Base-by-base conservation (phyloP, 2,329 filamentous ascomycete genomes). In the Beauveria rudraprayagi region DNA sequence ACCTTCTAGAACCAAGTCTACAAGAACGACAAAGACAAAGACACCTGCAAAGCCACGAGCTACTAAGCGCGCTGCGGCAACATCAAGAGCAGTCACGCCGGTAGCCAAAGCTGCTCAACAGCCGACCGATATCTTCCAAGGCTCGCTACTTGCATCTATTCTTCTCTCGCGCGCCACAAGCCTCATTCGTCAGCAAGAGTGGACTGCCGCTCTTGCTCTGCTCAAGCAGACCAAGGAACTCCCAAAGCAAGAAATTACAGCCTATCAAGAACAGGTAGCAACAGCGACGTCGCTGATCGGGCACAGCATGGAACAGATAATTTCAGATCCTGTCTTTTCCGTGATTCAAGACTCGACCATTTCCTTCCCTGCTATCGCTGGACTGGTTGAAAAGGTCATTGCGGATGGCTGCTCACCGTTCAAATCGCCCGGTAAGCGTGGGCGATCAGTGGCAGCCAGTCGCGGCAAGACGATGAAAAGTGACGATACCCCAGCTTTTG, bases 271-370 rank as follows among this genome's bases (percentile, higher is more conserved):
- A 61, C 82, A 85, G 44, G 79, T 90, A 60, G 80, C 84, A 11
- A 84, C 83, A 61, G 90, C 89, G 22, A 85, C 85, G 59, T 84
- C 88, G 51, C 81, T 89, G 48, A 78, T 91, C 63, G 80, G 84
- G 17, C 82, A 88, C 71, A 89, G 87, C 64, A 79, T 89, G 67
- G 84, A 88, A 52, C 82, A 88, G 68, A 90, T 96, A 78, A 82
- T 86, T 14, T 82, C 83, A 5, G 90, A 96, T 72, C 87, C 92
- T 3, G 88, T 94, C 3, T 95, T 93, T 72, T 95, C 91, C 19
- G 89, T 93, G 10, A 82, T 97, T 17, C 90, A 93, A 51, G 94
- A 99, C 68, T 97, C 94, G 0, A 96, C 92, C 0, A 86, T 97
- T 28, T 95, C 92, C 0, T 88, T 93, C 63, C 91, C 92, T 1